Base-by-base conservation (phyloP, 768 basidiomycete species). In the Lactarius pseudohatsudake region DNA sequence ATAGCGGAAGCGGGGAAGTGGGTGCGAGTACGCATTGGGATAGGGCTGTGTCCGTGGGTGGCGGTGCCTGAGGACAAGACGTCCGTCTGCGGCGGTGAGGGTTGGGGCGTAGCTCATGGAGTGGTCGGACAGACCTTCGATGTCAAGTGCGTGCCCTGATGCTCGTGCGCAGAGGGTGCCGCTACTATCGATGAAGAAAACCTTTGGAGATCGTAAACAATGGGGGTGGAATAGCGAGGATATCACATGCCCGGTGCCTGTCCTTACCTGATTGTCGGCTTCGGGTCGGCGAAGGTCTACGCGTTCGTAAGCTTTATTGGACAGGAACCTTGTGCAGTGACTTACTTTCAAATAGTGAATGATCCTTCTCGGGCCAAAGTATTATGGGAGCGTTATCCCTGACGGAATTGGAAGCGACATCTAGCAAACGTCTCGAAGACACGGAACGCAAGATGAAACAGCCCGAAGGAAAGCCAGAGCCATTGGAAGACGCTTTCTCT, bases 101-200 rank as follows among this genome's bases (percentile, higher is more conserved):
- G 11, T 57, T 32, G 64, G 30, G 41, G 62, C 26, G 43, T 61
- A 30, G n/a, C 18, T 32, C 32, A 43, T 32, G 41, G 16, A 30
- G 47, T 57, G 58, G 26, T 16, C 66, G 76, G 34, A 75, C 45
- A 9, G 45, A 89, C 91, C 84, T 81, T 92, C 86, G 38, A 94
- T 77, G 72, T 94, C 92, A 41, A 94, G 78, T 10, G 91, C 92
- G 76, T 93, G 91, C 0, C 92, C 92, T 16, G 91, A 84, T 5
- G 85, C 84, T 70, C 89, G 83, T 11, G 92, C 91, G 74, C 90
- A 94, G 50, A 94, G 76, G 11, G 85, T 85, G 26, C 92, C 91
- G n/a, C 85, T 84, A 2, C 84, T 83, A 73, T 94, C 92, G 61
- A 94, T 84, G 78, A 91, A 94, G 78, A 92, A 94, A n/a, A 94